Base-by-base conservation (phyloP, 2,329 filamentous ascomycete genomes). In the Pseudopithomyces maydicus region DNA sequence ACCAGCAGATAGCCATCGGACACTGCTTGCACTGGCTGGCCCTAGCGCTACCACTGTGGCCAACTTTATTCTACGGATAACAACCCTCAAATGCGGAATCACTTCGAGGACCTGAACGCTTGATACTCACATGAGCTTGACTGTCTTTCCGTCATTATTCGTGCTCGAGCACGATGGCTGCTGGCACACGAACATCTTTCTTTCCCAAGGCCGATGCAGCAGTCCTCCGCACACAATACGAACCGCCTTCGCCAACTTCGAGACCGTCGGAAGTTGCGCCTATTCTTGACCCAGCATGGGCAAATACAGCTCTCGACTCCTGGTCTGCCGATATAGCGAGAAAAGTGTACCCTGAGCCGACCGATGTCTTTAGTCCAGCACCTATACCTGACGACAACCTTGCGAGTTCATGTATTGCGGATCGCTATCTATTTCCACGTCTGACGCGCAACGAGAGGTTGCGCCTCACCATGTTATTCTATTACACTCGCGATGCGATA, bases 391-490 rank as follows among this genome's bases (percentile, higher is more conserved):
- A 55, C 20, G 67, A 64, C 43, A 32, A 63, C 6, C 38, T 43
- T 19, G n/a, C 47, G 33, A 32, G 22, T 32, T 29, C 47, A 50
- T 66, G 61, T 41, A 38, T 52, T 45, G 33, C 54, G 20, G 68
- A 73, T 47, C 57, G 53, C 26, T 78, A 77, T 53, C 63, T 78
- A 10, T 74, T 70, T 36, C 76, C 76, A 8, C 59, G 68, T 1
- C 60, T 78, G 38, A 67, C 74, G 4, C 69, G 64, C 20, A 76
- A 78, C 50, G 76, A 78, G 56, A 65, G 73, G 20, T 50, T 76
- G 6, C 71, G 76, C 26, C 61, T 78, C 38, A 77, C 75, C 1
- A 69, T 74, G 61, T 62, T 80, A 0, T 82, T 77, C 72, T 82
- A 82, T 52, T 80, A 81, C 33, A 78, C 78, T 1, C 68, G 70